Percentiles rank a stretch among this genome's conserved stretches.
Conservation (phyloP, 768 basidiomycete species). For the Aureoboletus auriporus region DNA sequence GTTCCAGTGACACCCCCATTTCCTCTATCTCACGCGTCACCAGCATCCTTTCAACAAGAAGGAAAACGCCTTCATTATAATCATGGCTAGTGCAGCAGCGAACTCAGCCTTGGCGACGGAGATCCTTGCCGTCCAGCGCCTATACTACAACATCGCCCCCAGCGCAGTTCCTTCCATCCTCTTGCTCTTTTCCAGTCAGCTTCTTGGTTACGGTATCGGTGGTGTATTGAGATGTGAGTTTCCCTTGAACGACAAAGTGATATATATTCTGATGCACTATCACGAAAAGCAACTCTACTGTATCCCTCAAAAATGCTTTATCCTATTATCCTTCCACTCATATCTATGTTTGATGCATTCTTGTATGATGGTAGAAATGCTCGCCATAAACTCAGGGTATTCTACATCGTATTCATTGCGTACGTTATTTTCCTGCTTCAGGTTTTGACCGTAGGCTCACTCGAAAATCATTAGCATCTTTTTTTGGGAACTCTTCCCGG, state of each 20-base stretch:
- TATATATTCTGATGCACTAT: background rate
- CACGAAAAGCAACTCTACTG: constrained; percentile 26
- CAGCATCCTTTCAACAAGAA: constrained; percentile 58
- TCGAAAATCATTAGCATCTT: constrained; percentile 29
- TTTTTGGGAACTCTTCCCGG: constrained; percentile 24
- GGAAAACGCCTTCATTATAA: constrained; percentile 54
- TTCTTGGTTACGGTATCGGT: constrained; percentile 50
- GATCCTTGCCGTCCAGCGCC: constrained; percentile 48
- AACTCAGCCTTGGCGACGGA: constrained; percentile 52
- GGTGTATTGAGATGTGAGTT: constrained; percentile 46
- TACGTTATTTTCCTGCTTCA: constrained; percentile 29
- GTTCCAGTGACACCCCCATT: background rate
- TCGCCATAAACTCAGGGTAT: constrained; percentile 36
- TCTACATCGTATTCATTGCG: constrained; percentile 18
- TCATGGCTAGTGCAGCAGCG: constrained; percentile 55
- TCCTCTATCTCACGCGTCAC: background rate
- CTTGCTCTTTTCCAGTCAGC: constrained; percentile 32
- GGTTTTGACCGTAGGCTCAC: background rate
- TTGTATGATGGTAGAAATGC: constrained; percentile 39
- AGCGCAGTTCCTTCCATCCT: constrained; percentile 45
- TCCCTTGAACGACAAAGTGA: background rate
- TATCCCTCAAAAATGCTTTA: constrained; percentile 46
- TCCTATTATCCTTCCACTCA: constrained; percentile 27
- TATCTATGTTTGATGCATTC: constrained; percentile 30
- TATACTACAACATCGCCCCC: constrained; percentile 51